phyloP scores from a whole-genome alignment of 352 stramenopile species.

The Globisporangium nagaii region DNA sequence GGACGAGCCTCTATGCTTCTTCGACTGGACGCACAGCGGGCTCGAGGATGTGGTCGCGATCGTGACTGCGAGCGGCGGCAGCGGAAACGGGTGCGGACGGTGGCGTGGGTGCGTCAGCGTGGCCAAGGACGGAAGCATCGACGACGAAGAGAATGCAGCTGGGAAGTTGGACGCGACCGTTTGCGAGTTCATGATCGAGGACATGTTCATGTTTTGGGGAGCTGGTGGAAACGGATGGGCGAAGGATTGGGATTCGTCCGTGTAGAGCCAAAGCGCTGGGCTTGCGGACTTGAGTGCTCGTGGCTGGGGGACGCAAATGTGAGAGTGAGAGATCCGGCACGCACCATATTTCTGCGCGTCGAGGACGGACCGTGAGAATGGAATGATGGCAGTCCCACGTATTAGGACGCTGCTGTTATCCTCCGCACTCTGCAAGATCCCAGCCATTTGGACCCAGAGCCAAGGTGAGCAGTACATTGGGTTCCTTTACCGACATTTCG shows the following conservation, averaged over 20 bases:
- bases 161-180: neutral
- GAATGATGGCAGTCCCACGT: neutral
- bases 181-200: conserved; percentile 3
- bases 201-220: conserved; percentile 6
- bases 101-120: neutral
- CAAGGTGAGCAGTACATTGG: neutral
- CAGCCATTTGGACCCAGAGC: no score
- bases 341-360: neutral
- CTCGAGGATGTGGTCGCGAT: neutral
- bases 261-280: neutral
- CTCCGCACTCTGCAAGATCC: neutral
- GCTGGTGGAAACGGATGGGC: neutral
- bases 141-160: neutral
- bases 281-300: neutral
- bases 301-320: neutral
- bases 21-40: neutral
- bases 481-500: no score
- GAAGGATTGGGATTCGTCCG: neutral
- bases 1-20: neutral
- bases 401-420: neutral
- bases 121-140: neutral
- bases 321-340: conserved; percentile 1
- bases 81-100: neutral
- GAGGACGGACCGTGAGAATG: neutral
- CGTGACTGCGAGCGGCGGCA: conserved; percentile 5